Percentiles rank a stretch among this genome's conserved stretches.
Conservation (phyloP, 2,329 filamentous ascomycete species). For the Aspergillus tubingensis region DNA sequence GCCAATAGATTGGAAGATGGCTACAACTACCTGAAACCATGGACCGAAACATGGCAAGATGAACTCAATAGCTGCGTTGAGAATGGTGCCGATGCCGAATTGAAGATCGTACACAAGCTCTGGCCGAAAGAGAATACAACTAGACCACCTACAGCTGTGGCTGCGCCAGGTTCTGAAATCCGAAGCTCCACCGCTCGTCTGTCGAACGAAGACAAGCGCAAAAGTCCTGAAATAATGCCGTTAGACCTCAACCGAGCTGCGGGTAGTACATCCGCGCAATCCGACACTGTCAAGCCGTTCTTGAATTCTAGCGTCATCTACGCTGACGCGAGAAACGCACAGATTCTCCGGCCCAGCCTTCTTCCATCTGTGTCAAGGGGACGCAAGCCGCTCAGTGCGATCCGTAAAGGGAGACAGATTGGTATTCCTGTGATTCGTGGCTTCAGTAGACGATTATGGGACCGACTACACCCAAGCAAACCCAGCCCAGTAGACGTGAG, state of each 20-base stretch:
- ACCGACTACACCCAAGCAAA: constrained; percentile 64
- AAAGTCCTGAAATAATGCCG: constrained; percentile 11
- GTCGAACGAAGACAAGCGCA: constrained; percentile 10
- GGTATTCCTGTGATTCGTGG: constrained; percentile 87
- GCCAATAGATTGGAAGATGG: constrained; percentile 93
- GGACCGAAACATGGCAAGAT: constrained; percentile 90
- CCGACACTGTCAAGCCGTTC: constrained; percentile 60
- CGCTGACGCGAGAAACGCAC: constrained; percentile 73
- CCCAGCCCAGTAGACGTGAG: constrained; percentile 44
- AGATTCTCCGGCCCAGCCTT: constrained; percentile 81
- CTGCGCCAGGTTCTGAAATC: constrained; percentile 41
- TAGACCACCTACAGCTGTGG: constrained; percentile 37
- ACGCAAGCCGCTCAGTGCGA: constrained; percentile 76
- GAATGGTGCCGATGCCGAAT: constrained; percentile 84
- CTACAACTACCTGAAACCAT: constrained; percentile 81
- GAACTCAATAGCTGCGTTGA: constrained; percentile 88
- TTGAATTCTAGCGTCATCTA: constrained; percentile 82
- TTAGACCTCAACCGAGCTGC: constrained; percentile 46
- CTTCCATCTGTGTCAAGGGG: constrained; percentile 84
- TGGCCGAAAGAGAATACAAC: constrained; percentile 66
- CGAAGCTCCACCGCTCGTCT: constrained; percentile 25
- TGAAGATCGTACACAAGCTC: constrained; percentile 81
- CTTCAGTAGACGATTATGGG: constrained; percentile 78
- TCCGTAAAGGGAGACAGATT: constrained; percentile 78
- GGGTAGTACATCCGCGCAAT: constrained; percentile 43